Evolutionary conservation across 257 asterid species (phyloP).

Genomic region (Forsythia viridissima): DNA sequence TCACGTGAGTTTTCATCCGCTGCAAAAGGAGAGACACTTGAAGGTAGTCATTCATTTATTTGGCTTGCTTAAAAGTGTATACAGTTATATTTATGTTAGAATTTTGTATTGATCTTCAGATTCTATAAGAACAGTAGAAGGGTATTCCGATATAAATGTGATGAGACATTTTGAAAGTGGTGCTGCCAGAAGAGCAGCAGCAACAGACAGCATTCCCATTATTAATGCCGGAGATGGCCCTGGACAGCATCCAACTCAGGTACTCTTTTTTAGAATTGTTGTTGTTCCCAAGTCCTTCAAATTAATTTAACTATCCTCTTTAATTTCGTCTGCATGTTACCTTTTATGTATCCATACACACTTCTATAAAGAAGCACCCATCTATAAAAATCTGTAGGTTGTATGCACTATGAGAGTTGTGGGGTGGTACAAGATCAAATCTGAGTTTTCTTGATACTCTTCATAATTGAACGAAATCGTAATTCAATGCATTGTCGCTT

Average conservation of each 20-base stretch:
- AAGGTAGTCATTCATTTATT: conserved; percentile 47
- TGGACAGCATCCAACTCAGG: conserved; percentile 98
- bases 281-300: background rate
- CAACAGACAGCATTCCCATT: conserved; percentile 75
- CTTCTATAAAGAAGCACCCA: background rate
- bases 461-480: no score
- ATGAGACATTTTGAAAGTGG: conserved; percentile 99
- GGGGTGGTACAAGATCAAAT: background rate
- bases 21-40: conserved; percentile 97
- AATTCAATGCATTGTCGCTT: no score
- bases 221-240: conserved; percentile 99
- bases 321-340: background rate
- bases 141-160: conserved; percentile 86
- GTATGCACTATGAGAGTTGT: background rate
- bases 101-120: conserved; percentile 43
- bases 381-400: background rate
- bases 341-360: background rate
- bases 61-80: conserved; percentile 8
- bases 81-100: background rate
- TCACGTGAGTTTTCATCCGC: conserved; percentile 95
- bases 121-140: conserved; percentile 89
- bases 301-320: background rate
- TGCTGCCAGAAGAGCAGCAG: conserved; percentile 88
- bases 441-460: no score
- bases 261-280: conserved; percentile 9